Base-by-base conservation (phyloP, 768 basidiomycete genomes). In the Tylopilus felleus region DNA sequence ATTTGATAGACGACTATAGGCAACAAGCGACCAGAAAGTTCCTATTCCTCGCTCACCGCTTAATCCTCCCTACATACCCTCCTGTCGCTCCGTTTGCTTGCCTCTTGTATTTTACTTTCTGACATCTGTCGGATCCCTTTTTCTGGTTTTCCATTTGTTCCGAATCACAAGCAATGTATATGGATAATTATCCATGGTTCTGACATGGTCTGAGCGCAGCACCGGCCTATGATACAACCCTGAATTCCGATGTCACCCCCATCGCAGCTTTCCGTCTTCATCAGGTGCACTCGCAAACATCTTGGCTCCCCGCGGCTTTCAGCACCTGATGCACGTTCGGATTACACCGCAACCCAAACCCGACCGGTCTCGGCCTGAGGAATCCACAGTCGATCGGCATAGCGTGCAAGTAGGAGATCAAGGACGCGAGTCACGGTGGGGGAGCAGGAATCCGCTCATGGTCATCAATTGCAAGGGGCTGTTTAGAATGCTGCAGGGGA, bases 11-110 rank as follows among this genome's bases (percentile, higher is more conserved):
- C 60, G 46, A 54, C 52, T 53, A 47, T 47, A 53, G 68, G 65
- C 68, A 67, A 51, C 60, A 68, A 59, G 53, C 62, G 61, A 61
- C 47, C 61, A 60, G 52, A 55, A 55, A 47, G 50, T 39, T 53
- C 47, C 54, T 38, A 39, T 49, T 27, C 29, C 44, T 47, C 55
- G 36, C 38, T 39, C 55, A 28, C 48, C 57, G 41, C 40, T 51
- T 60, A 54, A 57, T 60, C 56, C 66, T 29, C 57, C 48, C 27
- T 41, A 43, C 65, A 69, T 71, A 71, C 69, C 67, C 58, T 60
- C 54, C 48, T 41, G 21, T 51, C 49, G 38, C 39, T 17, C 41
- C 58, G 63, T 49, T 60, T 69, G 56, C 69, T 60, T 52, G 56
- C 57, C 58, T 28, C 28, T n/a, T 69, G 68, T 69, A 69, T 57